A percentile compares a stretch with the other conserved stretches of the same genome.
These are phyloP conservation scores for Apiospora aurea DNA, from an alignment of 2,329 filamentous ascomycete genomes.

Conservation along the genomic window DNA sequence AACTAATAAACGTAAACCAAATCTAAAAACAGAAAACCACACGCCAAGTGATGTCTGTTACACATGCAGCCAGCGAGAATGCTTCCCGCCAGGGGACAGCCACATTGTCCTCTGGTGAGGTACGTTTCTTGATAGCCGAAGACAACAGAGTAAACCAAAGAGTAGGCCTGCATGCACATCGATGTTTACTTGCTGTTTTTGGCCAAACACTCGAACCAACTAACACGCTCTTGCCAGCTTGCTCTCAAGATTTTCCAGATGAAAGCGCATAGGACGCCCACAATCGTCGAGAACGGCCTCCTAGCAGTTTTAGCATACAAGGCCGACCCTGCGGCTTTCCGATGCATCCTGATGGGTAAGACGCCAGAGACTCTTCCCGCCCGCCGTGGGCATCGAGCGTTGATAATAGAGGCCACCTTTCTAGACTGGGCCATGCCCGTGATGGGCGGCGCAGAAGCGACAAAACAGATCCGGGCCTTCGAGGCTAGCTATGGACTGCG, in stretches of 20 bases:
- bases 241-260: background rate
- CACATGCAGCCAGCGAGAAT: background rate
- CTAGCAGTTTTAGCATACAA: background rate
- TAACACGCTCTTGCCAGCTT: background rate
- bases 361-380: background rate
- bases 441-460: background rate
- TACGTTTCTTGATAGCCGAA: background rate
- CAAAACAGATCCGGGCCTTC: background rate
- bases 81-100: background rate
- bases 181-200: background rate
- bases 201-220: too few relatives aligned
- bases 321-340: slow-evolving; percentile 8
- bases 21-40: background rate
- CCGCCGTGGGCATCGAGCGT: background rate
- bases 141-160: background rate
- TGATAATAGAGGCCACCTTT: background rate
- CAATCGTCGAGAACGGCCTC: background rate
- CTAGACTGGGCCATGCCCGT: background rate
- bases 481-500: background rate
- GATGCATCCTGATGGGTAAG: slow-evolving; percentile 14
- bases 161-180: background rate
- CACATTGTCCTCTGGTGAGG: background rate
- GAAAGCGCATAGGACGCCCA: background rate
- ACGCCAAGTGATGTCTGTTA: background rate
- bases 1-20: background rate